Evolutionary conservation across 257 asterid genomes (phyloP).

Genomic region (Paraleonurus japonicus): DNA sequence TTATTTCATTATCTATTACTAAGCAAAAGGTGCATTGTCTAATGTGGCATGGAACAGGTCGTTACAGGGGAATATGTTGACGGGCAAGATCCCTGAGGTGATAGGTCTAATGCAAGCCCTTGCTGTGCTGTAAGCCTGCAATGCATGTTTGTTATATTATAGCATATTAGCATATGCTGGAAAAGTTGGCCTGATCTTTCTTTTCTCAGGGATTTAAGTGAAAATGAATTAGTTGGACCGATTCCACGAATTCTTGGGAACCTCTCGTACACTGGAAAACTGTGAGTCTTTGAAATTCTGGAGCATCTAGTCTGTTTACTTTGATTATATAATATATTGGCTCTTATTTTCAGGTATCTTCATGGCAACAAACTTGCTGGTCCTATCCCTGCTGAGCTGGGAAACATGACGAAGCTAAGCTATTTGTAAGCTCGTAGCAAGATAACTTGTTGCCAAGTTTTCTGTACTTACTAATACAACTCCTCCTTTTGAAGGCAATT

Average conservation of each 20-base stretch:
- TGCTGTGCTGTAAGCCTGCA: conserved; percentile 81
- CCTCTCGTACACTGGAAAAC: conserved; percentile 93
- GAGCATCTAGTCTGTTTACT: neutral
- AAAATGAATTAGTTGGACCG: conserved; percentile 79
- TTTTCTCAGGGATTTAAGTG: conserved; percentile 86
- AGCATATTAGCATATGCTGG: neutral
- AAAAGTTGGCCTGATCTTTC: neutral
- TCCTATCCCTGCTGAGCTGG: conserved; percentile 79
- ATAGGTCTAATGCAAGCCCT: conserved; percentile 99
- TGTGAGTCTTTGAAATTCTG: conserved; percentile 49
- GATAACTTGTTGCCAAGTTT: neutral
- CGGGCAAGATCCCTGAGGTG: conserved; percentile 94
- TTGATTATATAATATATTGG: neutral
- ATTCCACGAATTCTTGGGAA: conserved; percentile 89
- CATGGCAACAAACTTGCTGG: conserved; percentile 98
- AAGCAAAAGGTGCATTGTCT: too few species aligned
- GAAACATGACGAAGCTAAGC: conserved; percentile 91
- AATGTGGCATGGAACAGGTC: too few species aligned
- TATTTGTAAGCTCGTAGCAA: conserved; percentile 58
- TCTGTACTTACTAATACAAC: neutral
- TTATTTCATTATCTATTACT: conserved; percentile 13
- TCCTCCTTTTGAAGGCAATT: conserved; percentile 65
- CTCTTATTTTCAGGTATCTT: conserved; percentile 57
- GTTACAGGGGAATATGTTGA: conserved; percentile 85
- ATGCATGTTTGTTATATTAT: neutral